These are phyloP conservation scores for Camelina neglecta DNA, from an alignment of 345 rosid genomes.

Conservation along the genomic window DNA sequence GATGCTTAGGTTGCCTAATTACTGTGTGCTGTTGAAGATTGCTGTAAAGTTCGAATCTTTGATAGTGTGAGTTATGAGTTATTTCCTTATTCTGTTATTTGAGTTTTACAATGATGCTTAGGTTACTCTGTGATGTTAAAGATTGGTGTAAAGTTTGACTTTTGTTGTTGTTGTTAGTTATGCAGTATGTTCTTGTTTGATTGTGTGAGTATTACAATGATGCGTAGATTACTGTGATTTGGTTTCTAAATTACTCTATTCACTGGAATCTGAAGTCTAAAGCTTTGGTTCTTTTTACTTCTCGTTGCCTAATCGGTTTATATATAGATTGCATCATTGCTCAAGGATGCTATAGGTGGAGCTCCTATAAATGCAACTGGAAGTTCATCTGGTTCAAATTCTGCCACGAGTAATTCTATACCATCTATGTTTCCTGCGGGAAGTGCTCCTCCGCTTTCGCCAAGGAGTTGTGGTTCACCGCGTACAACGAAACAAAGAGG, in stretches of 20 bases:
- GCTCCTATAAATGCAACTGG: constrained; percentile 72
- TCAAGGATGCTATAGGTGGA: constrained; percentile 82
- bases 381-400: constrained; percentile 60
- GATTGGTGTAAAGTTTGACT: background rate
- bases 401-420: constrained; percentile 60
- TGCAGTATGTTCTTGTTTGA: too few relatives aligned
- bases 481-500: constrained; percentile 70
- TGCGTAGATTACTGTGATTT: background rate
- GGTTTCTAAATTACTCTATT: background rate
- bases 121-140: background rate
- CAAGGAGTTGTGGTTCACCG: constrained; percentile 93
- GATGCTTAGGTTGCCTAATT: too few relatives aligned
- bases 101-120: too few relatives aligned
- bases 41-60: too few relatives aligned
- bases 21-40: too few relatives aligned
- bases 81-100: too few relatives aligned
- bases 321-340: constrained; percentile 66
- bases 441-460: constrained; percentile 97
- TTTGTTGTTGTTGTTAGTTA: background rate
- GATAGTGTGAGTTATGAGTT: too few relatives aligned
- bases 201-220: background rate
- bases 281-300: constrained; percentile 18
- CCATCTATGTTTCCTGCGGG: constrained; percentile 98
- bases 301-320: constrained; percentile 2
- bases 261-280: constrained; percentile 23